Base-by-base conservation (phyloP, 306 rosid genomes). In the Amphicarpaea edgeworthii region DNA sequence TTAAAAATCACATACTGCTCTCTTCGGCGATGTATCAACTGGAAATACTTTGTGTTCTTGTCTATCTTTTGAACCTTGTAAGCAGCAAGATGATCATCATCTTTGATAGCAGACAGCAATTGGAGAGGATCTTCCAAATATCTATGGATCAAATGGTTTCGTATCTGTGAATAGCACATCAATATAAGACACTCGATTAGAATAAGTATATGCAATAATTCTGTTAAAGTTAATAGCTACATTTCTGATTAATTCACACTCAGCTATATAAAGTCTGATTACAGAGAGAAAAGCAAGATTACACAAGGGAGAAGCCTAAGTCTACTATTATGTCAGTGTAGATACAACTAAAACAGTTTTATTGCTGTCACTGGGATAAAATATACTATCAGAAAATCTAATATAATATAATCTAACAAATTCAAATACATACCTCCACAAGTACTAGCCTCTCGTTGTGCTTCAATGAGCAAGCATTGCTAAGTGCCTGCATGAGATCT, bases 401-500 rank as follows among this genome's bases (percentile, higher is more conserved):
- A n/a, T n/a, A n/a, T n/a, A n/a, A n/a, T n/a, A n/a, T n/a, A n/a
- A n/a, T n/a, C n/a, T n/a, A n/a, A n/a, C n/a, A n/a, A n/a, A n/a
- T n/a, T n/a, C n/a, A n/a, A n/a, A n/a, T n/a, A n/a, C n/a, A n/a
- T n/a, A n/a, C 97, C 97, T 92, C 97, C 64, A 81, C 98, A 77
- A 92, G 90, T 76, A 92, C 68, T 58, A 95, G 87, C 90, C 84
- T 92, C 83, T 95, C 97, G 26, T 78, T 84, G 26, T 85, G 93
- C 87, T 90, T 92, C 91, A 95, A 70, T 66, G 96, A 90, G 88
- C 92, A 89, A 64, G 93, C 86, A 86, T 84, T 88, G 88, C 93
- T 87, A 77, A 95, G 93, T 12, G 91, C 93, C 86, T 92, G 98
- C 78, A 92, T 80, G 80, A 95, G 90, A 88, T 95, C 98, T 84